These are phyloP conservation scores for Amphibolis antarctica DNA, from an alignment of 106 monocot genomes.

Conservation along the genomic window DNA sequence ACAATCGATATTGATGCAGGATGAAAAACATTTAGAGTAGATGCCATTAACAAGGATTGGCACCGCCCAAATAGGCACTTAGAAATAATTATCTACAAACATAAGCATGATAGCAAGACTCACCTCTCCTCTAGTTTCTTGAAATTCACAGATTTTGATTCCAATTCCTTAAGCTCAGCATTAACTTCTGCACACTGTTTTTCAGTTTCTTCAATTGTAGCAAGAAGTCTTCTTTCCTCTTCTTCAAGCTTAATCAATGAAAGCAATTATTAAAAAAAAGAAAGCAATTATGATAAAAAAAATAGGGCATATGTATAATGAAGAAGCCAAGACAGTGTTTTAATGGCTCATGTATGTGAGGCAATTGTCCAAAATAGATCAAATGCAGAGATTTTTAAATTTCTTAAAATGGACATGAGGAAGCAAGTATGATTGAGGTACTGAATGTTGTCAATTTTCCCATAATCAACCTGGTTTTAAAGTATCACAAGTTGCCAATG, in stretches of 20 bases:
- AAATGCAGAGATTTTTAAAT: too few species aligned
- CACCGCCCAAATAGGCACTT: too few species aligned
- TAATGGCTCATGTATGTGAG: background rate
- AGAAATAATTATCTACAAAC: background rate
- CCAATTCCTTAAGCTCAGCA: slow-evolving; percentile 54
- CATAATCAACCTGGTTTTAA: too few species aligned
- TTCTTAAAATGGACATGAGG: too few species aligned
- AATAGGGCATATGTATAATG: background rate
- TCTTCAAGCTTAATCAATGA: slow-evolving; percentile 50
- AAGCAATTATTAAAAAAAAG: background rate
- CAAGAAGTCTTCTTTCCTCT: slow-evolving; percentile 68
- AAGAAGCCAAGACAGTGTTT: background rate
- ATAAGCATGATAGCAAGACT: slow-evolving; percentile 1
- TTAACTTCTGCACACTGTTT: slow-evolving; percentile 55
- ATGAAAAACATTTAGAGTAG: too few species aligned
- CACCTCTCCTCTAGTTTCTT: slow-evolving; percentile 75
- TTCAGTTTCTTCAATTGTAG: slow-evolving; percentile 70
- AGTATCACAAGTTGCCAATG: too few species aligned
- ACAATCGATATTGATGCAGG: too few species aligned
- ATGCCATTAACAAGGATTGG: too few species aligned
- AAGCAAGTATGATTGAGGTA: too few species aligned
- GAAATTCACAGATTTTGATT: slow-evolving; percentile 56
- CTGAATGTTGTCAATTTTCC: too few species aligned
- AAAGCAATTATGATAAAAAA: background rate
- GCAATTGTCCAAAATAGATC: background rate